Base-by-base conservation (phyloP, 768 basidiomycete species). In the Russula olivacea region DNA sequence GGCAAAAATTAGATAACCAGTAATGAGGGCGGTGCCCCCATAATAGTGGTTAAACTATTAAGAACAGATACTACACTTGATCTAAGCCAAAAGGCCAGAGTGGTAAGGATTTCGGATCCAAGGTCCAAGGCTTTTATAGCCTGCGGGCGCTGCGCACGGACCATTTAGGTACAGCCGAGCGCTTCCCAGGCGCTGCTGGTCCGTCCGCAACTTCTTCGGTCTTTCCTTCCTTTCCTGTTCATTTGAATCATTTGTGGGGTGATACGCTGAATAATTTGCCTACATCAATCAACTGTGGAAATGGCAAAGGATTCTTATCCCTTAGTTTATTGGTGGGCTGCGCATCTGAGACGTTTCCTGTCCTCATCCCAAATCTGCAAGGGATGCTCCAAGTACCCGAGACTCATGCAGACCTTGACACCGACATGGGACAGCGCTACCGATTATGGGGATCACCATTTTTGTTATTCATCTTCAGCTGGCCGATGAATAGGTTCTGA, bases 61-160 rank as follows among this genome's bases (percentile, higher is more conserved):
- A 90, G 87, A 89, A 90, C 89, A 91, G 88, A 90, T 91, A 91
- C 89, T 90, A 91, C 89, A 91, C 89, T 90, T 90, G 88, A 90
- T 91, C 89, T 89, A 90, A 91, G 89, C 89, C 88, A 90, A 89
- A 88, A 89, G 88, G 87, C 87, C 87, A 88, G 87, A 89, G 87
- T 88, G 87, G 87, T 87, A 79, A 85, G 68, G 76, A 66, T 32
- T 60, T 23, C 23, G 28, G 30, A 0, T 0, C 14, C 32, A 34
- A 25, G 10, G 36, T 10, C 40, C 55, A 4, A 4, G 1, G 25
- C 0, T 67, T 66, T 30, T 66, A 65, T 66, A 66, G 47, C 1
- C 7, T 1, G 11, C 4, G 19, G 14, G 12, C n/a, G 3, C 11
- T 17, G 66, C 63, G 66, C 66, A 66, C 66, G 66, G 66, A 66